phyloP scores from a whole-genome alignment of 495 filamentous ascomycete species.

The Daldinia decipiens region DNA sequence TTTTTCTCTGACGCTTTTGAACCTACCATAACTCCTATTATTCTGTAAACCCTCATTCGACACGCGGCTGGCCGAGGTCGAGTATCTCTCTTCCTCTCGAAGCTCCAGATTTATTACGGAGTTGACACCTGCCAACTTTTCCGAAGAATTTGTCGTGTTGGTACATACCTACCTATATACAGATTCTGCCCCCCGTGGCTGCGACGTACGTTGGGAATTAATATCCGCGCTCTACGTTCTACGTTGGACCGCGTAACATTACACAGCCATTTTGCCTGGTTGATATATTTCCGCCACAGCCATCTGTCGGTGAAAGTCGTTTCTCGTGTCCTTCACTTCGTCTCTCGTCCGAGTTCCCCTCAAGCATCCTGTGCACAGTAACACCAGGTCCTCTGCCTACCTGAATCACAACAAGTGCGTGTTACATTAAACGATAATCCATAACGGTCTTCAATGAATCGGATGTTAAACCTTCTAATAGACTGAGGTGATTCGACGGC shows the following conservation, averaged over 20 bases:
- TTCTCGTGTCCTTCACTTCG: constrained; percentile 23
- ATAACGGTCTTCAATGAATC: constrained; percentile 21
- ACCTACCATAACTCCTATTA: background rate
- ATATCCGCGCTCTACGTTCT: constrained; percentile 33
- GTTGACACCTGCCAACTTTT: background rate
- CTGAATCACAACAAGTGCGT: constrained; percentile 27
- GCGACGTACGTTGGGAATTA: constrained; percentile 31
- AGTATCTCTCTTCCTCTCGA: background rate
- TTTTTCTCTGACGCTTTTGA: background rate
- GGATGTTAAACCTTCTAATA: constrained; percentile 27
- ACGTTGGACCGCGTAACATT: constrained; percentile 41
- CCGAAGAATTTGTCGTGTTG: constrained; percentile 8
- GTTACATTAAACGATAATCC: constrained; percentile 32
- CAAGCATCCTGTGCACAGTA: constrained; percentile 15
- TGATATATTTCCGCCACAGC: constrained; percentile 24
- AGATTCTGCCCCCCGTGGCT: constrained; percentile 34
- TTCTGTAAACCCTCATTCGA: constrained; percentile 6
- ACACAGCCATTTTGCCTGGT: constrained; percentile 29
- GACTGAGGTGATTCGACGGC: constrained; percentile 21
- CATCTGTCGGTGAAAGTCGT: constrained; percentile 28
- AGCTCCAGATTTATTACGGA: background rate
- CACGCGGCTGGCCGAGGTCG: constrained; percentile 29
- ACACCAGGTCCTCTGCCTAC: constrained; percentile 16
- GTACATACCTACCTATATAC: constrained; percentile 12
- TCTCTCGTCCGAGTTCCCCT: constrained; percentile 25